Base-by-base conservation (phyloP, 768 basidiomycete species). In the Tricholoma furcatifolium region DNA sequence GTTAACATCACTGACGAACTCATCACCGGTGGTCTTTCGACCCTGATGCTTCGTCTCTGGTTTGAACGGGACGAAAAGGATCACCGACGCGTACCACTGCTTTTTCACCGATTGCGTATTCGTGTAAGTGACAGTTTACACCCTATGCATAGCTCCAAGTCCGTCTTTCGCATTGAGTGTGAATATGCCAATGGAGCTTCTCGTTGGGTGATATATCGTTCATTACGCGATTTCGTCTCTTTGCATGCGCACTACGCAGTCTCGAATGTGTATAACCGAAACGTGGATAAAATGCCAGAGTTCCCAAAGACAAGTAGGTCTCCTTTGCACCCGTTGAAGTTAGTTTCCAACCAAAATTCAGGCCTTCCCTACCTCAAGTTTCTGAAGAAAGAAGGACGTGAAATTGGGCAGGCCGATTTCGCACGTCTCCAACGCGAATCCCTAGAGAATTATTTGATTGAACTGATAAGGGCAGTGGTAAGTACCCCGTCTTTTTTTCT, bases 171-270 rank as follows among this genome's bases (percentile, higher is more conserved):
- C 14, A 93, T 95, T 59, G 93, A 95, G 68, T 98, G 94, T 66
- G 91, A 97, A 68, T 98, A 99, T 67, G 96, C 93, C 0, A 94
- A 96, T 58, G 93, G 93, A 18, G 86, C 87, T 11, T 84, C 80
- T 64, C 76, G 93, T 67, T 99, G 97, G 96, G 95, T 97, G 24
- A 79, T 93, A n/a, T 93, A 93, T 69, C 86, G 96, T 47, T 87
- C 95, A 70, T 77, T 97, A 49, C 85, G 91, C 56, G 96, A 98
- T 67, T 97, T 99, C 63, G 50, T 96, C 42, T 88, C 88, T 21
- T 70, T 99, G 20, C 95, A 98, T 67, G 80, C 87, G 0, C 94
- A 98, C 66, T 97, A 96, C 66, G 75, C 87, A 1, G 73, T 97
- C 17, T 87, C 92, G 8, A 95, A 93, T 59, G 84, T 85, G 4